These are phyloP conservation scores for Croton laevigatus DNA, from an alignment of 441 rosid genomes.

Conservation along the genomic window DNA sequence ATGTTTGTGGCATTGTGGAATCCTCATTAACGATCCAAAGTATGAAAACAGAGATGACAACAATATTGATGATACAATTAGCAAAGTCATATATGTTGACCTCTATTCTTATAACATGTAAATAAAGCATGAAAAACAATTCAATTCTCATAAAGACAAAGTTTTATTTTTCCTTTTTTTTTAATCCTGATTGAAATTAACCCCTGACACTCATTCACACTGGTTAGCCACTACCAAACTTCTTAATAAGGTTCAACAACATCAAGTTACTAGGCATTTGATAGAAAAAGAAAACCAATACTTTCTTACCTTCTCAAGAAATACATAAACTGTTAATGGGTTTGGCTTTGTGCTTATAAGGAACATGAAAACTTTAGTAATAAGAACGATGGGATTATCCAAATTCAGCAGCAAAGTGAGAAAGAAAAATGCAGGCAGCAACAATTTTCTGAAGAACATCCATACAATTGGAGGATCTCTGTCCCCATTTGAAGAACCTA, in stretches of 20 bases:
- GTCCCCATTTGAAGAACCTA: conserved; percentile 20
- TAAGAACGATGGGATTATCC: conserved; percentile 38
- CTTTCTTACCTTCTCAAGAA: conserved; percentile 42
- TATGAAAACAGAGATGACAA: background rate
- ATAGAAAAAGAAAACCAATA: background rate
- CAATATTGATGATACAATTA: background rate
- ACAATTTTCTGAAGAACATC: conserved; percentile 38
- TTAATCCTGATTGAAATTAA: background rate
- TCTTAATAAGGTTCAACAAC: background rate
- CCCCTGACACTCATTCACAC: background rate
- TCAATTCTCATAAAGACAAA: background rate
- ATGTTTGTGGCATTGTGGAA: background rate
- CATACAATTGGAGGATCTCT: conserved; percentile 30
- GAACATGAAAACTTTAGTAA: conserved; percentile 31
- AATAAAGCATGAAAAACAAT: background rate
- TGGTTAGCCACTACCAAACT: background rate
- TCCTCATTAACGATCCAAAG: background rate
- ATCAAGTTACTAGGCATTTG: background rate
- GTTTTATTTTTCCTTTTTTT: too few relatives aligned
- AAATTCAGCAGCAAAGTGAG: conserved; percentile 37
- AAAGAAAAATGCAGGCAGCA: conserved; percentile 43
- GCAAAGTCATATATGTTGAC: background rate
- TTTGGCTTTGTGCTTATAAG: conserved; percentile 50
- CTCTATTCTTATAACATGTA: background rate
- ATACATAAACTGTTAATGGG: conserved; percentile 51